Percentiles rank a stretch among this genome's conserved stretches.
phyloP scores from a whole-genome alignment of 495 filamentous ascomycete genomes.

The Hapsidospora chrysogenum region DNA sequence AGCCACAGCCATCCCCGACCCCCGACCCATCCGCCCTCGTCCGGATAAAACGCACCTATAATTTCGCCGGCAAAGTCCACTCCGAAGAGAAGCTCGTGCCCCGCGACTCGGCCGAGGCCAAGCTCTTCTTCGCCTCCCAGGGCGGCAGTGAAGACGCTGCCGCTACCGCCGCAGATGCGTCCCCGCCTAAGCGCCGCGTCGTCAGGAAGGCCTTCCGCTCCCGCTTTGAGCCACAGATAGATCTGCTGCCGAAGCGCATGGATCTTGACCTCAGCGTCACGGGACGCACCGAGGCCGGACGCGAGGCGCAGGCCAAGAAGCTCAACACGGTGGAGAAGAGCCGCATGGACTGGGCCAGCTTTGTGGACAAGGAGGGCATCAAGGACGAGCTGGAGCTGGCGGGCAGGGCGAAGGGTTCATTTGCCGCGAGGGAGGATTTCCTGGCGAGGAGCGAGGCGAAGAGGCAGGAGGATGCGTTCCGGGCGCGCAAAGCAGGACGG shows the following conservation, averaged over 20 bases:
- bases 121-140: conserved; percentile 48
- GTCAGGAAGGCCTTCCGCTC: conserved; percentile 56
- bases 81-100: conserved; percentile 70
- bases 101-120: conserved; percentile 66
- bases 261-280: conserved; percentile 33
- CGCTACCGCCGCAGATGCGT: conserved; percentile 15
- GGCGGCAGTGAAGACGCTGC: conserved; percentile 12
- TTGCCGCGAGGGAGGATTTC: conserved; percentile 74
- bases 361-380: conserved; percentile 83
- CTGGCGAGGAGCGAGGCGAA: conserved; percentile 63
- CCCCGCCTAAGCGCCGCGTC: conserved; percentile 30
- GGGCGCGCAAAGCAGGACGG: conserved; percentile 39
- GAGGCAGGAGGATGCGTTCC: conserved; percentile 58
- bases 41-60: conserved; percentile 75
- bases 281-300: conserved; percentile 15
- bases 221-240: conserved; percentile 55
- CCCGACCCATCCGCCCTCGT: conserved; percentile 33
- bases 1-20: too few species aligned
- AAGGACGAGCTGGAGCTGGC: conserved; percentile 75
- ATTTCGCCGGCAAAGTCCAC: conserved; percentile 76
- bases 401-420: conserved; percentile 71
- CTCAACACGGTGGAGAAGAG: conserved; percentile 95
- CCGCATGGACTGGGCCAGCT: conserved; percentile 83
- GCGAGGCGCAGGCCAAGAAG: conserved; percentile 49
- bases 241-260: conserved; percentile 22